Conservation (phyloP, 2,329 filamentous ascomycete species). For the Fusarium sp. region DNA sequence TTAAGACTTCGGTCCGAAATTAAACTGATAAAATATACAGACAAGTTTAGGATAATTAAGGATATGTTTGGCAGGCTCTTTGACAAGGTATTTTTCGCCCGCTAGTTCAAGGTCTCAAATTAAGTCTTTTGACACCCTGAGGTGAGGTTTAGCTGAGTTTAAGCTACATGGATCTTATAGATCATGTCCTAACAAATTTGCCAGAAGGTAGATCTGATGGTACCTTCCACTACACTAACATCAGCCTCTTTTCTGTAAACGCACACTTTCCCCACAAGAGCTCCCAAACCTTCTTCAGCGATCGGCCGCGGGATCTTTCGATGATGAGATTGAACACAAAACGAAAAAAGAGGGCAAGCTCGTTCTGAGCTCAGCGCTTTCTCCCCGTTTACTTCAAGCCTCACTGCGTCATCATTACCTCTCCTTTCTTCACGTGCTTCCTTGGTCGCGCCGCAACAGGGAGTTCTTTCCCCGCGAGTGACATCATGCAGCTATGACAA, state of each 20-base stretch:
- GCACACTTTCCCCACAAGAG: slow-evolving; percentile 16
- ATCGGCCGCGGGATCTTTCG: slow-evolving; percentile 32
- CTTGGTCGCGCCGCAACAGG: slow-evolving; percentile 32
- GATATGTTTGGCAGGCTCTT: not conserved
- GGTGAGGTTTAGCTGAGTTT: not conserved
- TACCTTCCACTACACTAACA: slow-evolving; percentile 18
- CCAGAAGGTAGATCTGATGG: not conserved
- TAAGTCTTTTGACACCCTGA: not conserved
- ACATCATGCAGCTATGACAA: slow-evolving; percentile 43
- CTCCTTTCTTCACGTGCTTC: slow-evolving; percentile 36
- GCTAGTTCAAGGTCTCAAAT: not conserved
- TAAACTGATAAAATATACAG: not conserved
- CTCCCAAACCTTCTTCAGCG: slow-evolving; percentile 9
- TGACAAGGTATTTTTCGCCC: not conserved
- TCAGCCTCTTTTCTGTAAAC: slow-evolving; percentile 1
- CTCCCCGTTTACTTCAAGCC: slow-evolving; percentile 24
- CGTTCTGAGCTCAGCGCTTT: not conserved
- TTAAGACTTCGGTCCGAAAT: not conserved
- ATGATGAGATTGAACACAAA: slow-evolving; percentile 26
- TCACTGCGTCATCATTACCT: slow-evolving; percentile 45
- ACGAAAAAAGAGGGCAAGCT: slow-evolving; percentile 12
- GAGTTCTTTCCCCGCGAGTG: slow-evolving; percentile 41
- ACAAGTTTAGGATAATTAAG: not conserved
- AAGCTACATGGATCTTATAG: not conserved
- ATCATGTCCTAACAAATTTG: not conserved